Base-by-base conservation (phyloP, 2,329 filamentous ascomycete genomes). In the Aspergillus chevalieri region DNA sequence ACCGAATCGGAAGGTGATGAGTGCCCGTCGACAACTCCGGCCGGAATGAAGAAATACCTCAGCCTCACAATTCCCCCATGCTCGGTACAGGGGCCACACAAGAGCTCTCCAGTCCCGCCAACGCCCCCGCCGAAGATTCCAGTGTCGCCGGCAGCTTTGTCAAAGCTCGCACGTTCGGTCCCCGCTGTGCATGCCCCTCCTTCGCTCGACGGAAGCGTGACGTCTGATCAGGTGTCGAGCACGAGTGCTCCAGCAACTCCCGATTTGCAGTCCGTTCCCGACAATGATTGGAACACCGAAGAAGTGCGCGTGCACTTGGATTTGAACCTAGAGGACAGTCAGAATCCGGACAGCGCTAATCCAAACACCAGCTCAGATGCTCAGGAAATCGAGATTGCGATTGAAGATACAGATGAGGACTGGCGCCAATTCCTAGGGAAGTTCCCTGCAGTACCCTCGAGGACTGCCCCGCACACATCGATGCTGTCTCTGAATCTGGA, bases 231-330 rank as follows among this genome's bases (percentile, higher is more conserved):
- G 65, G 80, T 94, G 68, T 88, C 89, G 1, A 80, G 79, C 47
- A 79, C 90, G 66, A 95, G 89, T 62, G 89, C 89, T 44, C 90
- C 92, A 4, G 83, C 87, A 9, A 96, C 91, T 0, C 91, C 91
- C 12, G 79, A 92, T 52, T 78, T 88, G 56, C 81, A 71, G 26
- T 73, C 74, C 8, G 74, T 77, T 33, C 72, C 77, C 15, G 80
- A 81, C 43, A 73, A 77, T 49, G 78, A 80, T 48, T 94, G 89
- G 89, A 74, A 74, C 46, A 43, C 59, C 7, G 60, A 60, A 17
- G 60, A 66, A 24, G 51, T 73, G 21, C 67, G 59, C 42, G 61
- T 73, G 8, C 64, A 62, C 22, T 57, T 58, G 14, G 67, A 69
- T 41, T n/a, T 63, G 19, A 64, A 66, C 7, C 10, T 21, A 10